Percentiles rank a stretch among this genome's conserved stretches.
Evolutionary conservation across 768 basidiomycete genomes (phyloP).

Genomic region (Leucogyrophana mollusca): DNA sequence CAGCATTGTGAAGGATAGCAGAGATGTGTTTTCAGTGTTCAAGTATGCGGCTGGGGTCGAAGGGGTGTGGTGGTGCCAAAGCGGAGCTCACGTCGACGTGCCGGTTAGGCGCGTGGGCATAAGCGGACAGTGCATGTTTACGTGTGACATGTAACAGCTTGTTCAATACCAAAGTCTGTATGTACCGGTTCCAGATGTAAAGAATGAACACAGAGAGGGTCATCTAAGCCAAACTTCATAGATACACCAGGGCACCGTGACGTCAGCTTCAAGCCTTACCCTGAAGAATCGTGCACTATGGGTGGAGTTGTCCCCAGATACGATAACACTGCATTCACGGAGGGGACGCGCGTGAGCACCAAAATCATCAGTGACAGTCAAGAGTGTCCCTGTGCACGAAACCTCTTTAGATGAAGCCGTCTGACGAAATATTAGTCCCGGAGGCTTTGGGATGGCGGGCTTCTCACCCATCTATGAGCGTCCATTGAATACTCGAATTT

Average conservation of each 20-base stretch:
- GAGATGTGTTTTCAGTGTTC: neutral
- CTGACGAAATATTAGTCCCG: too few species aligned
- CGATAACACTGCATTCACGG: constrained; percentile 24
- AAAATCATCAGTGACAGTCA: neutral
- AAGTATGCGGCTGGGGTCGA: neutral
- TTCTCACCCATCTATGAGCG: constrained; percentile 13
- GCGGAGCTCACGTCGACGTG: constrained; percentile 18
- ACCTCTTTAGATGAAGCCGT: too few species aligned
- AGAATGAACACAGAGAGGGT: neutral
- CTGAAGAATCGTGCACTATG: constrained; percentile 27
- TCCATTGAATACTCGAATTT: constrained; percentile 30
- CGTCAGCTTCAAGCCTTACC: constrained; percentile 22
- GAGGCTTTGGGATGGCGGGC: too few species aligned
- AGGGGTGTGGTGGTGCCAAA: constrained; percentile 7
- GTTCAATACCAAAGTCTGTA: constrained; percentile 9
- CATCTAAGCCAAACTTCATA: constrained; percentile 41
- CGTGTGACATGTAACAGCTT: constrained; percentile 4
- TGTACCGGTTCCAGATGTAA: neutral
- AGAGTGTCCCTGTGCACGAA: neutral
- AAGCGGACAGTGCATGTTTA: constrained; percentile 2
- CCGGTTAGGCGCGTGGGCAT: constrained; percentile 3
- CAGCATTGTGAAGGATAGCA: constrained; percentile 17
- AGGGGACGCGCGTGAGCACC: constrained; percentile 1
- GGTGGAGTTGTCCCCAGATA: constrained; percentile 8
- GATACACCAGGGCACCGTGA: constrained; percentile 33